Percentiles rank a stretch among this genome's conserved stretches.
Conservation (phyloP, 768 basidiomycete genomes). For the Hygrophorus pudorinus region DNA sequence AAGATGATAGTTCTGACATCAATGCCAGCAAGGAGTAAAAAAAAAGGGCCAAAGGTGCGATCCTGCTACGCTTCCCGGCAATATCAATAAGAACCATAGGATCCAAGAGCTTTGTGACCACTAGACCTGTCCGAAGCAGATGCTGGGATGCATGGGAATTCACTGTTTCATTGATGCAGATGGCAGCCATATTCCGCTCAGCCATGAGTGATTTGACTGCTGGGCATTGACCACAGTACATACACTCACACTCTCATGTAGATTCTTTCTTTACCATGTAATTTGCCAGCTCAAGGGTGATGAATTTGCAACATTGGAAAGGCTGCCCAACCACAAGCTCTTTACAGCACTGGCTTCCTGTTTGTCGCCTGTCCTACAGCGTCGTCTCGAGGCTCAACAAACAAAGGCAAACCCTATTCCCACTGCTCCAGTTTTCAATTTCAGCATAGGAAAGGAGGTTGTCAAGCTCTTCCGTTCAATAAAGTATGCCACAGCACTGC, state of each 20-base stretch:
- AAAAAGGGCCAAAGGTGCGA: background rate
- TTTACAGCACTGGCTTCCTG: background rate
- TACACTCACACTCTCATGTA: too few species aligned
- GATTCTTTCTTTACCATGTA: background rate
- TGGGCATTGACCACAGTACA: background rate
- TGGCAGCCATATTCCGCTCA: background rate
- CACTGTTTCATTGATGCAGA: background rate
- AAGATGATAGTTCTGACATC: too few species aligned
- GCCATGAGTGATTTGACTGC: background rate
- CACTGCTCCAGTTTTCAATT: too few species aligned
- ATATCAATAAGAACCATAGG: background rate
- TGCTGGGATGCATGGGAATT: background rate
- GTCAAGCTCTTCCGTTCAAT: background rate
- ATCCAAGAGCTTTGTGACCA: background rate
- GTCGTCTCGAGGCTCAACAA: background rate
- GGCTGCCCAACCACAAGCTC: background rate
- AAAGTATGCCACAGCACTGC: too few species aligned
- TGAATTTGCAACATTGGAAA: background rate
- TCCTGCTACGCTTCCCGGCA: background rate
- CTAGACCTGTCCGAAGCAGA: background rate
- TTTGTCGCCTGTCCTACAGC: background rate
- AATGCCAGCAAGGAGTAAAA: background rate
- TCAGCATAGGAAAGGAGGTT: background rate
- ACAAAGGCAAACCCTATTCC: background rate
- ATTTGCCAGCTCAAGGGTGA: background rate